Conservation (phyloP, 2,329 filamentous ascomycete species). For the Onygena corvina region DNA sequence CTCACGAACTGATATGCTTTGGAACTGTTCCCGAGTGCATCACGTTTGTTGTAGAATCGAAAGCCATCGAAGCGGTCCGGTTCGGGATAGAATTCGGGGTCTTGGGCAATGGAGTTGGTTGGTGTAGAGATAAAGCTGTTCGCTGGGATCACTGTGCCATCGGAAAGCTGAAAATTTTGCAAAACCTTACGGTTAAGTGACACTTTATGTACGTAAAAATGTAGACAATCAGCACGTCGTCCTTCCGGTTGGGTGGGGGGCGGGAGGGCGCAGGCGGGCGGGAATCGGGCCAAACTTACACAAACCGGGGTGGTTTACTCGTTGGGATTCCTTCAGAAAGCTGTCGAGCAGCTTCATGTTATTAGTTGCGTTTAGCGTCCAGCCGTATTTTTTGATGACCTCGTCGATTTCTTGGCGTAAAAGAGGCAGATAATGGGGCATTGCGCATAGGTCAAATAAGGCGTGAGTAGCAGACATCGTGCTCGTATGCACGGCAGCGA, state of each 20-base stretch:
- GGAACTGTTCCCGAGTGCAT: no score
- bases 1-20: no score
- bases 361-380: slow-evolving; percentile 13
- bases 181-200: slow-evolving; percentile 16
- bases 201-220: slow-evolving; percentile 8
- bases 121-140: slow-evolving; percentile 11
- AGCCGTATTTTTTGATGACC: slow-evolving; percentile 13
- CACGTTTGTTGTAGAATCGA: slow-evolving; percentile 16
- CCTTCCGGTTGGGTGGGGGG: neutral
- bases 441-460: slow-evolving; percentile 17
- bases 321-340: slow-evolving; percentile 18
- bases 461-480: slow-evolving; percentile 11
- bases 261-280: neutral
- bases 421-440: slow-evolving; percentile 17
- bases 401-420: slow-evolving; percentile 17
- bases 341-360: slow-evolving; percentile 18
- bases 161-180: slow-evolving; percentile 15
- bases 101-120: slow-evolving; percentile 15
- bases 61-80: slow-evolving; percentile 20
- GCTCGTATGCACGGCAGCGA: slow-evolving; percentile 16
- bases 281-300: slow-evolving; percentile 10
- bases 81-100: slow-evolving; percentile 13
- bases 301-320: slow-evolving; percentile 15
- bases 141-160: slow-evolving; percentile 15
- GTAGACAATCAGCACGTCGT: neutral